Evolutionary conservation across 116 monocot genomes (phyloP).

Genomic region (Cymodocea nodosa): DNA sequence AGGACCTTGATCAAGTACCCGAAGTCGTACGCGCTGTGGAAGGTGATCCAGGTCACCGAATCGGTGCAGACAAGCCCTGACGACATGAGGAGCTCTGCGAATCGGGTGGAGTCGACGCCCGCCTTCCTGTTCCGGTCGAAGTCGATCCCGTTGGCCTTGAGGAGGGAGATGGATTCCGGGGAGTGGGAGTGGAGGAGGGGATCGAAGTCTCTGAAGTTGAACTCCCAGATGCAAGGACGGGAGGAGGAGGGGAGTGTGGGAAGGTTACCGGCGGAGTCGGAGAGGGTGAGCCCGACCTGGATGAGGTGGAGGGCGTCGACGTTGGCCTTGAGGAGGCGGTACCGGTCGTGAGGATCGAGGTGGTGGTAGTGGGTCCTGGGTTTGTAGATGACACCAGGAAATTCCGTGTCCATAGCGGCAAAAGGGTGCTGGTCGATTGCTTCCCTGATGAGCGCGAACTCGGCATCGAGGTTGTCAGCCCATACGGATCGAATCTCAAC

Average conservation of each 20-base stretch:
- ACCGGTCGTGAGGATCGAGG: conserved; percentile 7
- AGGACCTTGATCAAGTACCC: conserved; percentile 32
- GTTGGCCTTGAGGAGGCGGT: conserved; percentile 25
- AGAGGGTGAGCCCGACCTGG: conserved; percentile 53
- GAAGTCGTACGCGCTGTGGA: conserved; percentile 82
- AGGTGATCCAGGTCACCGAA: conserved; percentile 63
- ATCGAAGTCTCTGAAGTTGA: conserved; percentile 55
- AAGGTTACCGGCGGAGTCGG: conserved; percentile 15
- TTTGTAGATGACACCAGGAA: conserved; percentile 19
- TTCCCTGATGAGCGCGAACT: conserved; percentile 24
- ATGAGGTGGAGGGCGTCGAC: conserved; percentile 35
- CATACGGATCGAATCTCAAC: conserved; percentile 36
- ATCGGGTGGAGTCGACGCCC: conserved; percentile 21
- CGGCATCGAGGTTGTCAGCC: conserved; percentile 24
- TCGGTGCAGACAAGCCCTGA: conserved; percentile 60
- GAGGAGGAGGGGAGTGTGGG: conserved; percentile 4
- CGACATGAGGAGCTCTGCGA: conserved; percentile 49
- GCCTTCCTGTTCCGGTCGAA: conserved; percentile 18
- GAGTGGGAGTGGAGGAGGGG: conserved; percentile 17
- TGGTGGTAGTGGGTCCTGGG: not conserved
- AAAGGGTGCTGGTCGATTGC: conserved; percentile 10
- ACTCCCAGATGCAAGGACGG: conserved; percentile 28
- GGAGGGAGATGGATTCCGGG: conserved; percentile 22
- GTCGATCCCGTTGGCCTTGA: conserved; percentile 30
- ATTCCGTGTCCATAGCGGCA: conserved; percentile 24